phyloP scores from a whole-genome alignment of 148 eudicot species.

The Cornus controversa region DNA sequence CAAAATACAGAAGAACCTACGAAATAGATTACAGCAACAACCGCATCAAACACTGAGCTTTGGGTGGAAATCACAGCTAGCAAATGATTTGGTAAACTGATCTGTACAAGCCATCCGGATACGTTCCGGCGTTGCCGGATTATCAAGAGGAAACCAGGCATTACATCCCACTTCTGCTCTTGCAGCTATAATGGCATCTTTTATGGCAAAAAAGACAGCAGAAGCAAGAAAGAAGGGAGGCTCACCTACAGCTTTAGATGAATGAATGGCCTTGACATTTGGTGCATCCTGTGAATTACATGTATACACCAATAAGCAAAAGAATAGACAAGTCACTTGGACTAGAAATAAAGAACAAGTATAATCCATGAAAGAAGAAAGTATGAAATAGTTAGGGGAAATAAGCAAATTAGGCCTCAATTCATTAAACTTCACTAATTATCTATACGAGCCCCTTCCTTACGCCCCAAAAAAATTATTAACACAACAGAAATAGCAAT shows the following conservation, averaged over 20 bases:
- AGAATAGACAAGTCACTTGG: background rate
- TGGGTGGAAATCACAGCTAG: conserved; percentile 56
- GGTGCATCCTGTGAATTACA: conserved; percentile 63
- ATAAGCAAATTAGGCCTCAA: background rate
- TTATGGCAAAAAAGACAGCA: conserved; percentile 80
- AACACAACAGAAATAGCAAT: background rate
- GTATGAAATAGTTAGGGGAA: background rate
- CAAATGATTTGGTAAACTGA: conserved; percentile 52
- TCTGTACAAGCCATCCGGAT: conserved; percentile 90
- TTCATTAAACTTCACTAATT: background rate
- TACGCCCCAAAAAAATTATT: background rate
- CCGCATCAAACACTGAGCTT: conserved; percentile 64
- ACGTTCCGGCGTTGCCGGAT: conserved; percentile 95
- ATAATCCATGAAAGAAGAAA: background rate
- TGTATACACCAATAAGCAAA: background rate
- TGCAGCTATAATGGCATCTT: conserved; percentile 85
- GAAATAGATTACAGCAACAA: background rate
- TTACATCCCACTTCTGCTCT: conserved; percentile 64
- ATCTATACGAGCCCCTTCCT: background rate
- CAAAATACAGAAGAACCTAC: too few relatives aligned
- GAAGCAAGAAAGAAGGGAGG: conserved; percentile 98
- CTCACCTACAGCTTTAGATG: conserved; percentile 96
- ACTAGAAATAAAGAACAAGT: background rate
- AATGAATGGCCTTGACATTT: conserved; percentile 85
- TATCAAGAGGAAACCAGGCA: conserved; percentile 95